Evolutionary conservation across 2,329 filamentous ascomycete species (phyloP).

Genomic region (Stromatinia cepivora): DNA sequence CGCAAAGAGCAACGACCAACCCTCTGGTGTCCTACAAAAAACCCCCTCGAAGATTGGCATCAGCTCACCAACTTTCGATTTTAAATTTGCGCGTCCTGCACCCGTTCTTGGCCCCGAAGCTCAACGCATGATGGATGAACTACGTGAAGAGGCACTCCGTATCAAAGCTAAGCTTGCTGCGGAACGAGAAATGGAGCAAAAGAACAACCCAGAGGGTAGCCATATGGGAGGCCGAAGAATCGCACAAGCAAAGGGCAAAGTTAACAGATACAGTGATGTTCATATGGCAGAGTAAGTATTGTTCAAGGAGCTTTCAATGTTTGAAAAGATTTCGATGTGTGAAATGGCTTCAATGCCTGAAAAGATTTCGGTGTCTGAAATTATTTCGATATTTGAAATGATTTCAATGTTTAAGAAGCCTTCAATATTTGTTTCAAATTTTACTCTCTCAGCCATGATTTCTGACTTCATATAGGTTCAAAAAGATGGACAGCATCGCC

Average conservation of each 20-base stretch:
- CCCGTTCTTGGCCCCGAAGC: conserved; percentile 61
- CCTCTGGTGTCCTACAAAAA: conserved; percentile 50
- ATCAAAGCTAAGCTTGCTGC: conserved; percentile 69
- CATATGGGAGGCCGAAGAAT: conserved; percentile 63
- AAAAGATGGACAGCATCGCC: conserved; percentile 96
- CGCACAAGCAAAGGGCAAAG: conserved; percentile 75
- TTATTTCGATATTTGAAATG: too few relatives aligned
- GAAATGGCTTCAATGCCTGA: neutral
- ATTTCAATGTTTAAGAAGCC: neutral
- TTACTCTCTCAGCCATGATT: neutral
- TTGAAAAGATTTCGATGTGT: neutral
- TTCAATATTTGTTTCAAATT: neutral
- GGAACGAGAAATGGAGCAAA: conserved; percentile 56
- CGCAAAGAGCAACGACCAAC: conserved; percentile 43
- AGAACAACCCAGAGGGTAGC: conserved; percentile 47
- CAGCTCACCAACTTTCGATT: conserved; percentile 63
- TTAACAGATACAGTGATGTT: conserved; percentile 76
- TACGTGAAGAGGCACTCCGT: conserved; percentile 69
- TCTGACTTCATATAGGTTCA: conserved; percentile 53
- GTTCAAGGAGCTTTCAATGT: neutral
- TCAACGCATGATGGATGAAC: conserved; percentile 61
- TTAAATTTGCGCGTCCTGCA: conserved; percentile 59
- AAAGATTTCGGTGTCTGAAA: neutral
- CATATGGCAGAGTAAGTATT: conserved; percentile 66
- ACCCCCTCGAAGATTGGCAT: conserved; percentile 63